phyloP scores from a whole-genome alignment of 129 eudicot species.

The carrot (Daucus carota) region DH1_v3.0 NC_030383.2:45733001-45733500 shows the following conservation, averaged over 20 bases:
- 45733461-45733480: constrained; percentile 52
- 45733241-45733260: background rate
- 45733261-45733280: background rate
- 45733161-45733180: background rate
- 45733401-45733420: constrained; percentile 95
- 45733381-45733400: constrained; percentile 86
- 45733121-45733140: too few relatives aligned
- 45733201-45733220: background rate
- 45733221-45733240: background rate
- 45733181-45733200: background rate
- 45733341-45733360: background rate
- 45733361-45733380: constrained; percentile 45
- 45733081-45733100: too few relatives aligned
- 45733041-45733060: too few relatives aligned
- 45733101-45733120: too few relatives aligned
- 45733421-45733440: constrained; percentile 82
- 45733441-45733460: constrained; percentile 81
- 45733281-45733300: background rate
- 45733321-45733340: background rate
- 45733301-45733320: background rate
- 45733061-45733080: too few relatives aligned
- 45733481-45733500: background rate
- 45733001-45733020: too few relatives aligned
- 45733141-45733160: background rate
- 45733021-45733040: too few relatives aligned